Conservation (phyloP, 2,329 filamentous ascomycete genomes). For the Trichoderma semiorbis region DNA sequence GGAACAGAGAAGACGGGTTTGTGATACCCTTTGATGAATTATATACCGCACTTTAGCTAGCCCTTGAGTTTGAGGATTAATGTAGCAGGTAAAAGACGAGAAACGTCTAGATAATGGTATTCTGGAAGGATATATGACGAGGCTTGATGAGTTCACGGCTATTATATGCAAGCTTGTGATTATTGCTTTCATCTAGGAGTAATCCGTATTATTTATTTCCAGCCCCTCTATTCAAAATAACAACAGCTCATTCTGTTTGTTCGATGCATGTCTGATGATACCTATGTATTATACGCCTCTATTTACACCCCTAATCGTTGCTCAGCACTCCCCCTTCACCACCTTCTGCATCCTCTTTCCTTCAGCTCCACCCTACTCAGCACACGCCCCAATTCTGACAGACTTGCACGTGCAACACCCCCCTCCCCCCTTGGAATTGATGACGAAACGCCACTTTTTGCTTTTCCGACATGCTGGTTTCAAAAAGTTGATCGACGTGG, state of each 20-base stretch:
- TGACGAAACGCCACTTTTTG: slow-evolving; percentile 16
- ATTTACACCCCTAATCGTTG: background rate
- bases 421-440: background rate
- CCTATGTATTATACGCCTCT: background rate
- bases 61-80: background rate
- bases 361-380: background rate
- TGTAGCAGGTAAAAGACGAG: background rate
- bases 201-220: background rate
- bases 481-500: slow-evolving; percentile 10
- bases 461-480: background rate
- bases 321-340: background rate
- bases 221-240: background rate
- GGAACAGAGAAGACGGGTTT: background rate
- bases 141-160: background rate
- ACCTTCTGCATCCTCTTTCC: background rate
- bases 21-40: background rate
- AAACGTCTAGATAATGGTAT: background rate
- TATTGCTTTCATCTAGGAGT: background rate
- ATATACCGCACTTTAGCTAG: background rate
- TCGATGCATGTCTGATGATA: background rate
- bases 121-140: background rate
- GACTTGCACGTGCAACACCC: background rate
- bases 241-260: background rate
- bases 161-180: background rate
- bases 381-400: background rate